These are phyloP conservation scores for Dactylellina drechsleri DNA, from an alignment of 2,329 filamentous ascomycete genomes.

Conservation along the genomic window DNA sequence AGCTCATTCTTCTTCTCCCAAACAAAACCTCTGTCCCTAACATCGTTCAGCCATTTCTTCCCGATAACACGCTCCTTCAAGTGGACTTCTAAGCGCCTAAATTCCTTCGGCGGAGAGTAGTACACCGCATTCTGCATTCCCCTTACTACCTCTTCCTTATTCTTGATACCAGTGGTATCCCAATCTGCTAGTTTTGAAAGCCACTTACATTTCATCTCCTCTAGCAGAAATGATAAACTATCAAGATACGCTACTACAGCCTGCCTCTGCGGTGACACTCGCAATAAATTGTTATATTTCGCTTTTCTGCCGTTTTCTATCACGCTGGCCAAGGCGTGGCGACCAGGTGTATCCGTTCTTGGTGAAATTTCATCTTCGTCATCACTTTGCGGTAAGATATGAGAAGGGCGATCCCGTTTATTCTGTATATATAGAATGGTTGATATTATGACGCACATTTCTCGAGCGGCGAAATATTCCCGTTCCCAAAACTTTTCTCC, in stretches of 20 bases:
- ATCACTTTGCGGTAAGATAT: neutral
- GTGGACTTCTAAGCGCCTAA: conserved; percentile 21
- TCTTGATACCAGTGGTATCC: conserved; percentile 9
- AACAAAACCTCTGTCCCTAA: conserved; percentile 21
- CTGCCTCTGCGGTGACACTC: neutral
- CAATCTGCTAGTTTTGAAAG: conserved; percentile 12
- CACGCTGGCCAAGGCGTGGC: neutral
- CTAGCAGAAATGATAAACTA: neutral
- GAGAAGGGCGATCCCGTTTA: conserved; percentile 1
- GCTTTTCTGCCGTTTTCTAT: neutral
- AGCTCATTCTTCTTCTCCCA: conserved; percentile 13
- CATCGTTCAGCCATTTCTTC: conserved; percentile 11
- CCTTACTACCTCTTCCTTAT: neutral
- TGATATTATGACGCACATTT: conserved; percentile 35
- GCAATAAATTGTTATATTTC: neutral
- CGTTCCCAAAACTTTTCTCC: conserved; percentile 27
- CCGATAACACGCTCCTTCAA: neutral
- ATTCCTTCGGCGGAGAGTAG: neutral
- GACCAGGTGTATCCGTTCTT: conserved; percentile 23
- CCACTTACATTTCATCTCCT: conserved; percentile 7
- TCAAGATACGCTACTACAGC: conserved; percentile 10
- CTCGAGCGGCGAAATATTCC: conserved; percentile 11
- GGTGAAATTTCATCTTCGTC: conserved; percentile 32
- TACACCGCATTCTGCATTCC: conserved; percentile 12
- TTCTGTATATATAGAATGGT: conserved; percentile 41